Base-by-base conservation (phyloP, 202 grass and related monocot species). In the Carex arenaria region DNA sequence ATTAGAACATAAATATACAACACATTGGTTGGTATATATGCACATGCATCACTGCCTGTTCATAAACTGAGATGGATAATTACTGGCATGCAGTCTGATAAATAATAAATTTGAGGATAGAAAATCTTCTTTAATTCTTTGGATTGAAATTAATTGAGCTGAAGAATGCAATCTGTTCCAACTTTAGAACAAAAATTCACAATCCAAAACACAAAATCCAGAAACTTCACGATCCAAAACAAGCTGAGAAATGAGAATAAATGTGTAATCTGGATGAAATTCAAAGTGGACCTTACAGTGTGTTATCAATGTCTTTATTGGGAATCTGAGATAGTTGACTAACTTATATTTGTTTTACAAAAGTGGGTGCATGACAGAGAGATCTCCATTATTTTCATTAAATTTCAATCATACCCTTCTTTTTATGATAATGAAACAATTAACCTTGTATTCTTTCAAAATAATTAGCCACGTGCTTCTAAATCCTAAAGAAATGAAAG, bases 291-390 rank as follows among this genome's bases (percentile, higher is more conserved):
- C 5, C 49, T 76, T 56, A 34, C n/a, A 56, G 15, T 52, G 51
- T 64, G 62, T 31, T 66, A 32, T 73, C 19, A 74, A 28, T 74
- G 71, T 51, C 40, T 28, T 30, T 49, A 56, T 63, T 82, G 61
- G 42, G 80, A 49, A 64, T 81, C 79, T 49, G 6, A 66, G 61
- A 52, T 68, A 8, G 43, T 68, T 82, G 62, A 82, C 80, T 68
- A 10, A 0, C 1, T 52, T 53, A 36, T 82, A 36, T 82, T 82
- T 82, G 36, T 12, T 45, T 28, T 4, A 65, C 8, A n/a, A 80
- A 60, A 80, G 59, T 13, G 19, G 23, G 49, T 82, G 79, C 42
- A 34, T 82, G 61, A 82, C 80, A 82, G 80, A 65, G 62, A 82
- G 80, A 63, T 64, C 17, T 80, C 61, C 57, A 80, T 80, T 64